Evolutionary conservation across 2,329 filamentous ascomycete genomes (phyloP), one percentile per base, ranked within the genome.

Genomic region (Fusarium bulbicola): DNA sequence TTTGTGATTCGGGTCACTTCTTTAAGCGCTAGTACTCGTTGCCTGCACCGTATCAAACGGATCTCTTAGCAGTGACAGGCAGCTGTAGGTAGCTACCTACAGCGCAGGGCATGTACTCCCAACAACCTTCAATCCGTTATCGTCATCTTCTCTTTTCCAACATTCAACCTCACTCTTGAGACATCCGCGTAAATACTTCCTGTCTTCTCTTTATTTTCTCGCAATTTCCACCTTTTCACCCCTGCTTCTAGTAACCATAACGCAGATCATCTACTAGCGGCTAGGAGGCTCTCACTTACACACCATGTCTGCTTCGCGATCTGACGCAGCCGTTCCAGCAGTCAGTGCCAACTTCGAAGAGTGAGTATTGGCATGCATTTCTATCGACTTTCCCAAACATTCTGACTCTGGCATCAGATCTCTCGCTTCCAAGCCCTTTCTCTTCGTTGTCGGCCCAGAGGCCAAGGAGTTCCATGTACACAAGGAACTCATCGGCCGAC

Each of bases 401-500:
- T 15, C 63, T 66, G 21, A 68, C 56, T 30, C 28, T 18, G 18
- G 11, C 18, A 16, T n/a, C 42, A 77, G 75, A 24, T 72, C 73
- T 26, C 70, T 77, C 52, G 59, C 74, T 32, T 78, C 76, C 30
- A 76, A 72, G 32, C 76, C 76, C 4, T 78, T 78, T 49, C 39
- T 75, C 56, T 78, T 78, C 54, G 50, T 77, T 46, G 53, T 78
- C 21, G 76, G 75, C 42, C 26, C 62, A 37, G 67, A 76, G 26
- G 59, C 54, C 46, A 76, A 73, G 28, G 74, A 78, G 62, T 78
- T 76, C 53, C 70, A 73, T 46, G 36, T 78, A 20, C 76, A 78
- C 71, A 73, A 68, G 49, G 74, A 75, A 28, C 40, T 77, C 32
- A 61, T 78, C 59, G 73, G 64, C 10, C 61, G 67, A 34, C 59